These are phyloP conservation scores for Penicillium digitatum DNA, from an alignment of 2,329 filamentous ascomycete genomes.

Conservation along the genomic window DNA sequence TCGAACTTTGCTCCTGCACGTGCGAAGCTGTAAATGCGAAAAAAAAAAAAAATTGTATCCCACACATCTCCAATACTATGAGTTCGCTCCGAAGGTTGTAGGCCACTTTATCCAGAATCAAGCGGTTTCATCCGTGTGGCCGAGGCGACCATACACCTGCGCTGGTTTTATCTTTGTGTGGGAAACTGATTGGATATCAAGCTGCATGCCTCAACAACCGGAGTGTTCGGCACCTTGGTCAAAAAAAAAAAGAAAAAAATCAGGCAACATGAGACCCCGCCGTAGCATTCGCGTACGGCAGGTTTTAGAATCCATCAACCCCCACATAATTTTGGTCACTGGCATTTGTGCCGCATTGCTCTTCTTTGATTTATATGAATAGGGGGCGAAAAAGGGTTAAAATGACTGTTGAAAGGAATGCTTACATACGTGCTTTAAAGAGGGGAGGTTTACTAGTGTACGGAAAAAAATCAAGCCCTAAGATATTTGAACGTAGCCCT, in stretches of 20 bases:
- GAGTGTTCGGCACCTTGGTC: not conserved
- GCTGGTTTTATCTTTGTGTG: not conserved
- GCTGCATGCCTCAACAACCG: not conserved
- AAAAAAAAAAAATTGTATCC: not conserved
- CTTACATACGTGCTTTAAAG: no score
- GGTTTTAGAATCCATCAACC: no score
- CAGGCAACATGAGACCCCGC: not conserved
- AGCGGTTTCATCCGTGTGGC: not conserved
- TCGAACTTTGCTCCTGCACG: slow-evolving; percentile 55
- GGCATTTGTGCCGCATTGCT: no score
- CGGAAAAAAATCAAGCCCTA: no score
- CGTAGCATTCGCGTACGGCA: not conserved
- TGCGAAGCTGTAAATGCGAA: slow-evolving; percentile 26
- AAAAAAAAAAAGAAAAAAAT: not conserved
- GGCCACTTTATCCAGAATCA: not conserved
- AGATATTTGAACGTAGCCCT: no score
- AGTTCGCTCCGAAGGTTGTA: not conserved
- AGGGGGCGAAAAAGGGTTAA: no score
- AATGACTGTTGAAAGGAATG: no score
- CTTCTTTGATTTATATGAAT: no score
- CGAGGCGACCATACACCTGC: not conserved
- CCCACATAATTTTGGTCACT: no score
- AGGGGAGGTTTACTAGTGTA: no score
- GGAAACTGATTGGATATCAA: not conserved
- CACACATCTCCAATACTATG: not conserved